Conservation (phyloP, 768 basidiomycete species). For the Suillus cothurnatus region DNA sequence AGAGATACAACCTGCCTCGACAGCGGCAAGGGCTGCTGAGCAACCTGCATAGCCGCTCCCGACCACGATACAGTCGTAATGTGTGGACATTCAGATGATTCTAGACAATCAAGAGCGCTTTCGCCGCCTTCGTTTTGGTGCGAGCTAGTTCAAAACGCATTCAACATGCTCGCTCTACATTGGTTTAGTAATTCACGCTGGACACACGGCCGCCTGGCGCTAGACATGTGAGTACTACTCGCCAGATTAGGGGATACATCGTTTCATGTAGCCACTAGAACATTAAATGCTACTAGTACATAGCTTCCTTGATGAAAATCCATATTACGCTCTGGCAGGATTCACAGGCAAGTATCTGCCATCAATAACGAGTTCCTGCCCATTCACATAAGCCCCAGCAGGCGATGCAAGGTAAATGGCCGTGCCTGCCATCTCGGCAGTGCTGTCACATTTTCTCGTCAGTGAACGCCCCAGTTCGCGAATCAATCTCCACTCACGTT, state of each 20-base stretch:
- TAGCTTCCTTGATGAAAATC: background rate
- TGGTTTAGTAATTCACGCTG: background rate
- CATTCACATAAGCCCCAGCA: conserved; percentile 74
- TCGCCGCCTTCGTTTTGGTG: background rate
- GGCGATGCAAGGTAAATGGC: conserved; percentile 74
- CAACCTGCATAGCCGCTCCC: conserved; percentile 71
- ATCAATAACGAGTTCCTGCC: conserved; percentile 78
- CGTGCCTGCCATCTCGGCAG: conserved; percentile 76
- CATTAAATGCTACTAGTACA: background rate
- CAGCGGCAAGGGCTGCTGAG: conserved; percentile 63
- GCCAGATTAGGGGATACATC: background rate
- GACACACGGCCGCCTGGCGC: background rate
- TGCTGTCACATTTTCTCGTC: conserved; percentile 40
- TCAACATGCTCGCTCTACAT: background rate
- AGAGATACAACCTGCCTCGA: conserved; percentile 58
- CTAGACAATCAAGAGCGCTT: background rate
- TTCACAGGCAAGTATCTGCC: conserved; percentile 77
- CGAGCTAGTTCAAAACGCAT: background rate
- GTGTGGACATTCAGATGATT: conserved; percentile 16
- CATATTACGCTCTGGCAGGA: conserved; percentile 48
- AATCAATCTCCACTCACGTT: conserved; percentile 48
- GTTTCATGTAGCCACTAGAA: background rate
- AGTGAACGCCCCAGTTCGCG: conserved; percentile 5
- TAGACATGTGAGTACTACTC: background rate
- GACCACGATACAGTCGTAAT: conserved; percentile 60